Evolutionary conservation across 2,329 filamentous ascomycete species (phyloP).

Genomic region (Septoria petroselini): DNA sequence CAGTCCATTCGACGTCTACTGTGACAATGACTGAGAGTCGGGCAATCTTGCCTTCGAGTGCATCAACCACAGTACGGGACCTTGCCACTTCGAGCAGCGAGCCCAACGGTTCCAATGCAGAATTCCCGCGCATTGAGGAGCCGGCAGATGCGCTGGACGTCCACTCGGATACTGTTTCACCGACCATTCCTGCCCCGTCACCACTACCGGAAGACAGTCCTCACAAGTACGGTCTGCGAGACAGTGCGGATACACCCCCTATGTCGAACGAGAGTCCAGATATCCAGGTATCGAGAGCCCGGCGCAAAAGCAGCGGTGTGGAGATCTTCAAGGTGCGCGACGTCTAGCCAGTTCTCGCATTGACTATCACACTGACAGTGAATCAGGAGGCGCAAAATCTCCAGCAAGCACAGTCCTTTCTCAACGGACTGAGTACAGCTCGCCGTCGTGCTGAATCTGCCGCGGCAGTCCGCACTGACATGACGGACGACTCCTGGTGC

Average conservation of each 20-base stretch:
- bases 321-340: constrained; percentile 36
- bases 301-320: constrained; percentile 34
- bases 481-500: constrained; percentile 16
- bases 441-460: constrained; percentile 33
- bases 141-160: constrained; percentile 14
- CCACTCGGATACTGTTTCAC: constrained; percentile 27
- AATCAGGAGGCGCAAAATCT: constrained; percentile 35
- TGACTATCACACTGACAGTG: constrained; percentile 8
- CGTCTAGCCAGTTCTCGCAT: neutral
- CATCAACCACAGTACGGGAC: constrained; percentile 31
- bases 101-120: constrained; percentile 15
- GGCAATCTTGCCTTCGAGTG: constrained; percentile 27
- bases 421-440: constrained; percentile 36
- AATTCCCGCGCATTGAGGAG: constrained; percentile 13
- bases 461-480: constrained; percentile 20
- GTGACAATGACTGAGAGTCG: constrained; percentile 28
- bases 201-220: constrained; percentile 38
- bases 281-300: constrained; percentile 27
- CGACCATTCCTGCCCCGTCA: constrained; percentile 34
- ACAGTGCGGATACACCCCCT: constrained; percentile 36
- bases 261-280: constrained; percentile 25
- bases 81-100: constrained; percentile 7
- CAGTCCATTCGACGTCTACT: constrained; percentile 29
- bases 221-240: constrained; percentile 37
- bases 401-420: constrained; percentile 36